Percentiles rank a stretch among this genome's conserved stretches.
phyloP scores from a whole-genome alignment of 495 filamentous ascomycete species.

The Xylaria nigripes region DNA sequence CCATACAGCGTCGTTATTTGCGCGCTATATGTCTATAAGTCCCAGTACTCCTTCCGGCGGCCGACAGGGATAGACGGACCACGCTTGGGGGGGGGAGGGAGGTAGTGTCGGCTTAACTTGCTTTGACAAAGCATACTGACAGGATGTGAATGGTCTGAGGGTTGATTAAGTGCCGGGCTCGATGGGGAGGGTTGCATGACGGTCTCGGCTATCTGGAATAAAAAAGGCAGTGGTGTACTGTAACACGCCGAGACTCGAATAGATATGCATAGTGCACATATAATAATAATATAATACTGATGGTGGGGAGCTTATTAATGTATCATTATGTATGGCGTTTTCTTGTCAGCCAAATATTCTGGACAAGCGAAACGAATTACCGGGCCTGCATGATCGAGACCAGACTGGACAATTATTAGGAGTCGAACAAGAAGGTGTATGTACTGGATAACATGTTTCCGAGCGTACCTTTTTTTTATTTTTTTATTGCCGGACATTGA shows the following conservation, averaged over 20 bases:
- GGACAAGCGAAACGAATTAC: not conserved
- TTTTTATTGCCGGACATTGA: too few species aligned
- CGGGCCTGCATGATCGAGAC: not conserved
- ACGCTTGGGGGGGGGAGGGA: not conserved
- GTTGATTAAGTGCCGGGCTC: not conserved
- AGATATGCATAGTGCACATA: not conserved
- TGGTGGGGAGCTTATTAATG: not conserved
- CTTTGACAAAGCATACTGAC: not conserved
- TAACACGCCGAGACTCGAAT: constrained; percentile 3
- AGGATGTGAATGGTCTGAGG: not conserved
- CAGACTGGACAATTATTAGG: not conserved
- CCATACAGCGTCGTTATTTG: not conserved
- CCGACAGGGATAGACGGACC: not conserved
- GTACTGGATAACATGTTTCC: not conserved
- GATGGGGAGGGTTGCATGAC: not conserved
- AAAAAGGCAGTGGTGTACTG: not conserved
- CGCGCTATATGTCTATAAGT: not conserved
- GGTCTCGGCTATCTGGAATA: constrained; percentile 1
- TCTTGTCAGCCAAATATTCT: not conserved
- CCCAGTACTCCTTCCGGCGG: not conserved
- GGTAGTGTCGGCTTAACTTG: constrained; percentile 7
- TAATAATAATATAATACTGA: not conserved
- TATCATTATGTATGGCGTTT: not conserved
- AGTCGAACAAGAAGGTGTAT: not conserved
- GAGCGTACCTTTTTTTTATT: too few species aligned